These are phyloP conservation scores for Cyphellophora attinorum DNA, from an alignment of 2,329 filamentous ascomycete genomes.

Conservation along the genomic window DNA sequence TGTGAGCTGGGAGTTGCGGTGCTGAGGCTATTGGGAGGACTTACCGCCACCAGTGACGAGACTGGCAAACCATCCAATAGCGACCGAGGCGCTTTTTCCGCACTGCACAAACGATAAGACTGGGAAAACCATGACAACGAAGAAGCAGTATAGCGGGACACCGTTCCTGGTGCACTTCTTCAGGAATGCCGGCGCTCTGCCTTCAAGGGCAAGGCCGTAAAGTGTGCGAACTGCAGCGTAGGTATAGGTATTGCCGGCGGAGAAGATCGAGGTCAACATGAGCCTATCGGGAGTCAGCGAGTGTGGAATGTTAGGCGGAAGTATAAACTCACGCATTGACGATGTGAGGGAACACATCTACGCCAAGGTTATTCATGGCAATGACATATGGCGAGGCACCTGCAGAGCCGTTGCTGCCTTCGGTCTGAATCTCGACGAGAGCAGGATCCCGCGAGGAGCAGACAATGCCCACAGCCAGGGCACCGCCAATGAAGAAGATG, in stretches of 20 bases:
- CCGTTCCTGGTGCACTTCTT: slow-evolving; percentile 50
- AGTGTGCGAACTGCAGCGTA: slow-evolving; percentile 44
- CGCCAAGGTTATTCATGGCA: slow-evolving; percentile 40
- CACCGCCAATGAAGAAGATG: slow-evolving; percentile 70
- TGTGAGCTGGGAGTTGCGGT: slow-evolving; percentile 28
- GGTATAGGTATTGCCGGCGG: slow-evolving; percentile 58
- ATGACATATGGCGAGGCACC: slow-evolving; percentile 46
- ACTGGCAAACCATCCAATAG: slow-evolving; percentile 62
- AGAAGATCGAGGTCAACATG: slow-evolving; percentile 63
- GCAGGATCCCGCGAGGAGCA: slow-evolving; percentile 56
- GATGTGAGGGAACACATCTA: slow-evolving; percentile 58
- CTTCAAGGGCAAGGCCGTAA: slow-evolving; percentile 36
- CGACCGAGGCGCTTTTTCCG: slow-evolving; percentile 51
- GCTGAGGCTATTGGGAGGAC: slow-evolving; percentile 24
- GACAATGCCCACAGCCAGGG: slow-evolving; percentile 66
- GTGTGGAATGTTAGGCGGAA: no score
- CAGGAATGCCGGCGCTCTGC: slow-evolving; percentile 46
- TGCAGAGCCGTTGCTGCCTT: slow-evolving; percentile 23
- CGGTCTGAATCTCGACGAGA: slow-evolving; percentile 39
- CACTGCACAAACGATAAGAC: slow-evolving; percentile 64
- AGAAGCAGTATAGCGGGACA: slow-evolving; percentile 58
- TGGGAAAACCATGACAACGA: slow-evolving; percentile 53
- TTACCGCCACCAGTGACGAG: slow-evolving; percentile 25
- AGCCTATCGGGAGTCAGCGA: no score
- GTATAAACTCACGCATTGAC: slow-evolving; percentile 53